phyloP scores from a whole-genome alignment of 192 early-diverging fungal species.

The Gigaspora rosea region DNA sequence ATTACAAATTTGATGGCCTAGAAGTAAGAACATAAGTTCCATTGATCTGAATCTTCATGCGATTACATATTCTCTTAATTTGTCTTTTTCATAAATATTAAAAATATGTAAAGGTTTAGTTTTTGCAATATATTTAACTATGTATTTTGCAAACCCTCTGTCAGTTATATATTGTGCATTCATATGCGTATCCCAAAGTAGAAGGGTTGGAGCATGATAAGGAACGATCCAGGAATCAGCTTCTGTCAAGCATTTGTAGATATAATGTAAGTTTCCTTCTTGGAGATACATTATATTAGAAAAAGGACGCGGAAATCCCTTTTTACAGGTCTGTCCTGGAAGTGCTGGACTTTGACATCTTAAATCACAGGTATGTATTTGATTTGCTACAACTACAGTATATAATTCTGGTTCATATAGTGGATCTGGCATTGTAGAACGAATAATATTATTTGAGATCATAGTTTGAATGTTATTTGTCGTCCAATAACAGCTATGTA shows the following conservation, averaged over 20 bases:
- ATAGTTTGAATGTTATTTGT: not conserved
- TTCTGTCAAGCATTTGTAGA: not conserved
- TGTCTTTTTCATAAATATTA: not conserved
- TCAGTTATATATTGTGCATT: slow-evolving; percentile 7
- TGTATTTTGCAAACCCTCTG: not conserved
- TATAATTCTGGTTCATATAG: not conserved
- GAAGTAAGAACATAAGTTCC: not conserved
- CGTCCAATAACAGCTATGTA: no score
- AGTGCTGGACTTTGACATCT: not conserved
- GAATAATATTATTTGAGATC: not conserved
- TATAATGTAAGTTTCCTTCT: not conserved
- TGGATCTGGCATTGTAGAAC: not conserved
- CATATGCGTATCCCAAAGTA: not conserved
- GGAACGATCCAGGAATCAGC: not conserved
- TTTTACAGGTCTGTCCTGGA: not conserved
- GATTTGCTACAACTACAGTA: not conserved
- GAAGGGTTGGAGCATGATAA: not conserved
- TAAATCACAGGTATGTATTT: not conserved
- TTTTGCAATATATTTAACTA: not conserved
- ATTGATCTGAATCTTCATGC: not conserved
- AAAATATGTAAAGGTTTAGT: not conserved
- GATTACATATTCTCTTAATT: not conserved
- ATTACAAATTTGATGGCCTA: not conserved
- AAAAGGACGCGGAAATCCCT: not conserved
- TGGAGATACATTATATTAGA: no score